phyloP scores from a whole-genome alignment of 345 rosid genomes.

The Murraya paniculata region DNA sequence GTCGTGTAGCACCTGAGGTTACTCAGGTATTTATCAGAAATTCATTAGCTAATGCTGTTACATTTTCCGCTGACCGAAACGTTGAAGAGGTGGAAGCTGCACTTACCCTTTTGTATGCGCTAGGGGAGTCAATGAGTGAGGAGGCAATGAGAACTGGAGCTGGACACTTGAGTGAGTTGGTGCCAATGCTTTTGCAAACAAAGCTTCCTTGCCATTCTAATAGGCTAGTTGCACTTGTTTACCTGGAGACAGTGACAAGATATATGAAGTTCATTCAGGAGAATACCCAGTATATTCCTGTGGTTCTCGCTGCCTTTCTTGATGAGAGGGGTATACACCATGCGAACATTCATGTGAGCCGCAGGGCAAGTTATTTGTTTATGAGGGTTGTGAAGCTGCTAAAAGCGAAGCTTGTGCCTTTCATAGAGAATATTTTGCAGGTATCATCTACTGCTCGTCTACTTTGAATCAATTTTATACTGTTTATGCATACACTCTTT shows the following conservation, averaged over 20 bases:
- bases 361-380: constrained; percentile 88
- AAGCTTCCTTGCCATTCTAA: constrained; percentile 81
- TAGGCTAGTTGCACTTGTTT: constrained; percentile 81
- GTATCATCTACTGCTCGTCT: constrained; percentile 29
- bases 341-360: constrained; percentile 69
- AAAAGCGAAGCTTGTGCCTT: constrained; percentile 88
- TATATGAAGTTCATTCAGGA: constrained; percentile 85
- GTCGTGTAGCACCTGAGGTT: constrained; percentile 83
- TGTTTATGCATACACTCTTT: background rate
- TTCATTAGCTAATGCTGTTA: constrained; percentile 60
- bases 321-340: constrained; percentile 96
- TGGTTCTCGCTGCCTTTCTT: constrained; percentile 80
- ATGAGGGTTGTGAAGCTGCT: constrained; percentile 82
- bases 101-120: constrained; percentile 82
- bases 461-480: background rate
- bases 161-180: constrained; percentile 66
- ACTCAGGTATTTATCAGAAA: constrained; percentile 73
- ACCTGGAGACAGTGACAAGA: constrained; percentile 77
- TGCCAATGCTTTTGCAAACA: constrained; percentile 72
- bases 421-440: constrained; percentile 81
- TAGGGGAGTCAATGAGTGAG: constrained; percentile 84
- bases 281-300: constrained; percentile 60
- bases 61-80: constrained; percentile 58
- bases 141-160: constrained; percentile 66
- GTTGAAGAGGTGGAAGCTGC: constrained; percentile 97